These are phyloP conservation scores for Talaromyces sp. DNA, from an alignment of 2,329 filamentous ascomycete genomes.

Conservation along the genomic window DNA sequence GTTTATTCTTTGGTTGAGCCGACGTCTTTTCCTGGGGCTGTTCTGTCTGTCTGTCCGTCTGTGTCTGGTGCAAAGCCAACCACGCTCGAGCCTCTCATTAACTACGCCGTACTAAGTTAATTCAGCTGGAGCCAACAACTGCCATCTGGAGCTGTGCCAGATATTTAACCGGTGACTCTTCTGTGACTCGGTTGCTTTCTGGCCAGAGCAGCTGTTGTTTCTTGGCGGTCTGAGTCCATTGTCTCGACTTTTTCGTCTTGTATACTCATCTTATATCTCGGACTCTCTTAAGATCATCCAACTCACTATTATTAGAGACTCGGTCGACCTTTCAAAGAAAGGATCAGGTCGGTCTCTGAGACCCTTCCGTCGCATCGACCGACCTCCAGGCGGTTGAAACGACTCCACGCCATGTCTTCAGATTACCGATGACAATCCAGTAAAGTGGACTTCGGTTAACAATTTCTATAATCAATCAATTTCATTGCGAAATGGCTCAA, in stretches of 20 bases:
- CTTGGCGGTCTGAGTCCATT: background rate
- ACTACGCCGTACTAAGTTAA: background rate
- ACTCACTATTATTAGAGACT: background rate
- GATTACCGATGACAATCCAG: constrained; percentile 46
- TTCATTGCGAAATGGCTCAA: constrained; percentile 28
- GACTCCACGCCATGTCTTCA: constrained; percentile 16
- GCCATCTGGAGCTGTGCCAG: background rate
- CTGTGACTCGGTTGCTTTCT: background rate
- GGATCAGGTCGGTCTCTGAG: background rate
- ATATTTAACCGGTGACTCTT: background rate
- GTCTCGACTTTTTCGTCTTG: background rate
- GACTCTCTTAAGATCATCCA: background rate
- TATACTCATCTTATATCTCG: background rate
- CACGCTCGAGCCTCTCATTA: background rate
- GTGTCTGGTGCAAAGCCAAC: background rate
- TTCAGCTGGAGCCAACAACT: background rate
- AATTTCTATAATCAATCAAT: background rate
- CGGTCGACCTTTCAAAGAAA: background rate
- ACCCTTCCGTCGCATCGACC: background rate
- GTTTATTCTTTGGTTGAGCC: background rate
- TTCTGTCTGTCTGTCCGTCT: background rate
- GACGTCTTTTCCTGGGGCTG: background rate
- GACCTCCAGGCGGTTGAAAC: constrained; percentile 12
- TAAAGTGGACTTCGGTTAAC: background rate
- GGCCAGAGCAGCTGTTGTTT: background rate